phyloP scores from a whole-genome alignment of 1,284 basidiomycete species.

The Ceratobasidium sp. region DNA sequence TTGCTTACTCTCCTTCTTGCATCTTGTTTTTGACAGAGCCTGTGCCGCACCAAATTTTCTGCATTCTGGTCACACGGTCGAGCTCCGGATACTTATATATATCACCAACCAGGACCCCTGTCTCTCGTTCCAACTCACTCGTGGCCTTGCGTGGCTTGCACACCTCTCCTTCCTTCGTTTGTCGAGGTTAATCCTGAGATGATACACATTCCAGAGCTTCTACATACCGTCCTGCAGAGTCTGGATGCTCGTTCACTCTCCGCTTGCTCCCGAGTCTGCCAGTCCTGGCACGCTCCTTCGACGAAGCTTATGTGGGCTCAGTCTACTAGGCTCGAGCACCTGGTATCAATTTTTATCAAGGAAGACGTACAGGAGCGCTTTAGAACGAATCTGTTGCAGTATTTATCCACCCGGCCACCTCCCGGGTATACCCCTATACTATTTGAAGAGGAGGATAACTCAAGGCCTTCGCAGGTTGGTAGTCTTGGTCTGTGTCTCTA shows the following conservation, averaged over 20 bases:
- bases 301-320: slow-evolving; percentile 18
- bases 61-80: neutral
- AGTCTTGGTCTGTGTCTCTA: neutral
- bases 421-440: neutral
- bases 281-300: neutral
- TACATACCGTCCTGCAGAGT: neutral
- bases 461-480: neutral
- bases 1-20: neutral
- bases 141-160: no score
- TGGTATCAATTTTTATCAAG: neutral
- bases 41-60: slow-evolving; percentile 1
- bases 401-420: neutral
- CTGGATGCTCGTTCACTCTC: neutral
- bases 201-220: slow-evolving; percentile 18
- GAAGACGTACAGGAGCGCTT: neutral
- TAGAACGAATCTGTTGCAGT: neutral
- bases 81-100: no score
- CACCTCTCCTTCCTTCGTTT: no score
- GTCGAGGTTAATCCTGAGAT: no score
- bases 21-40: neutral
- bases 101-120: no score
- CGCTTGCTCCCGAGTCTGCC: neutral
- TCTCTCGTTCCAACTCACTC: no score
- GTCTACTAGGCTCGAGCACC: neutral
- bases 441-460: neutral